phyloP scores from a whole-genome alignment of 495 filamentous ascomycete genomes.

The Penicillium tannophilum region DNA sequence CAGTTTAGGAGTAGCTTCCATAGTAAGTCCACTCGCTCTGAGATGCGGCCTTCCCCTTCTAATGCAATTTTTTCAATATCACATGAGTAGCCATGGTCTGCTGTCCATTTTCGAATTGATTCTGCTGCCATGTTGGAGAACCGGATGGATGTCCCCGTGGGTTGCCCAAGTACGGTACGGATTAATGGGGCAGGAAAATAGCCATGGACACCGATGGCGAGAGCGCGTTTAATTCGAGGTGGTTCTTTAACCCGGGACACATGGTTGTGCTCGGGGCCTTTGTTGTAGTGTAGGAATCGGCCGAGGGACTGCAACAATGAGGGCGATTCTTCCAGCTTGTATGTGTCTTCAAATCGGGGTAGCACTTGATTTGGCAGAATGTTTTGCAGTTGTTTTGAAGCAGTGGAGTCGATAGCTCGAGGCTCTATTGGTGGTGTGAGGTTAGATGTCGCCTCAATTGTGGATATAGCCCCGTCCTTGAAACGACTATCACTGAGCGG shows the following conservation, averaged over 20 bases:
- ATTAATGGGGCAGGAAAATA: constrained; percentile 87
- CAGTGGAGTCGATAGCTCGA: constrained; percentile 35
- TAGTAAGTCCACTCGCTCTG: constrained; percentile 82
- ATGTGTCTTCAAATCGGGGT: constrained; percentile 69
- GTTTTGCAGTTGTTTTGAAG: constrained; percentile 49
- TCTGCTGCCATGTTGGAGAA: constrained; percentile 88
- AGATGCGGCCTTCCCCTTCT: constrained; percentile 96
- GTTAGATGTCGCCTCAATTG: constrained; percentile 39
- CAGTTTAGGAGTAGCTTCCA: constrained; percentile 95
- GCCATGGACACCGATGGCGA: constrained; percentile 94
- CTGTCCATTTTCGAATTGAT: constrained; percentile 79
- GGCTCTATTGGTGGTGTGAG: constrained; percentile 22
- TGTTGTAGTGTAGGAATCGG: constrained; percentile 62
- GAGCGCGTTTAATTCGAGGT: constrained; percentile 73
- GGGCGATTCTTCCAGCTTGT: constrained; percentile 64
- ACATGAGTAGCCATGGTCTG: constrained; percentile 62
- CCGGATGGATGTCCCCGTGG: constrained; percentile 89
- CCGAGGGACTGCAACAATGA: constrained; percentile 73
- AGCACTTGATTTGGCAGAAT: constrained; percentile 65
- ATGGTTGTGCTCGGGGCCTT: constrained; percentile 65
- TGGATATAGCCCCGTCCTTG: constrained; percentile 38
- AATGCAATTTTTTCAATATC: constrained; percentile 89
- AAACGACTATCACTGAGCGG: constrained; percentile 41
- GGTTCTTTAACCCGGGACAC: constrained; percentile 70
- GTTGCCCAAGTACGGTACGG: constrained; percentile 86